Evolutionary conservation across 1,284 basidiomycete genomes (phyloP).

Genomic region (Fereydounia khargensis): DNA sequence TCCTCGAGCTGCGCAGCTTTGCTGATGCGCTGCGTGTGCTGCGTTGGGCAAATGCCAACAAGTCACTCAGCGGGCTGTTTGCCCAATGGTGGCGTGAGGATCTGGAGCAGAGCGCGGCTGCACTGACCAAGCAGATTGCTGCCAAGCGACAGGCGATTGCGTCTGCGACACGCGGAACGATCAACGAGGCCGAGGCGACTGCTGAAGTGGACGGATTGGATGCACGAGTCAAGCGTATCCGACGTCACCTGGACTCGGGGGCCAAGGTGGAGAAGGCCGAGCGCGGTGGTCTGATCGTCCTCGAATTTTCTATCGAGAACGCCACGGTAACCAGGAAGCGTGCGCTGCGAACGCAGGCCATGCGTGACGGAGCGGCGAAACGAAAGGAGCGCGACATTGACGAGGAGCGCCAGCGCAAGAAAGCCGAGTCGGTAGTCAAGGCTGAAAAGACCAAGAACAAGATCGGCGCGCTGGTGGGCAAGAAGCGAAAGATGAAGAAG

Average conservation of each 20-base stretch:
- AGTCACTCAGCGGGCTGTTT: conserved; percentile 27
- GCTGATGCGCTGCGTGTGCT: conserved; percentile 85
- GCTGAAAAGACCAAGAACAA: conserved; percentile 19
- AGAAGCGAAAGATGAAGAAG: conserved; percentile 46
- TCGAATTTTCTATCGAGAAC: conserved; percentile 56
- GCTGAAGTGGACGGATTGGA: conserved; percentile 21
- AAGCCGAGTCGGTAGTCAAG: too few species aligned
- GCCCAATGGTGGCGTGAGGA: conserved; percentile 48
- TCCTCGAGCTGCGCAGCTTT: conserved; percentile 84
- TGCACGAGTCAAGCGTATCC: conserved; percentile 36
- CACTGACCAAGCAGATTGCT: conserved; percentile 29
- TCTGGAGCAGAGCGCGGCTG: conserved; percentile 25
- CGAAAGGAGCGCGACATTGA: too few species aligned
- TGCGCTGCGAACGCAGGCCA: too few species aligned
- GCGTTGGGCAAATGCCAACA: conserved; percentile 90
- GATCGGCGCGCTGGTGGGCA: conserved; percentile 40
- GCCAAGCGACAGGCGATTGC: too few species aligned
- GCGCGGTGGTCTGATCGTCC: conserved; percentile 46
- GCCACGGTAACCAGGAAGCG: conserved; percentile 45
- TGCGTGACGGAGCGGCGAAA: conserved; percentile 37
- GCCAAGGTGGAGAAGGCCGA: conserved; percentile 32
- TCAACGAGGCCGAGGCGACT: conserved; percentile 8
- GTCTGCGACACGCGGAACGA: background rate
- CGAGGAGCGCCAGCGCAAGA: too few species aligned
- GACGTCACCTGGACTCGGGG: conserved; percentile 15